Evolutionary conservation across 2,329 filamentous ascomycete species (phyloP).

Genomic region (Sporothrix variecibatus): DNA sequence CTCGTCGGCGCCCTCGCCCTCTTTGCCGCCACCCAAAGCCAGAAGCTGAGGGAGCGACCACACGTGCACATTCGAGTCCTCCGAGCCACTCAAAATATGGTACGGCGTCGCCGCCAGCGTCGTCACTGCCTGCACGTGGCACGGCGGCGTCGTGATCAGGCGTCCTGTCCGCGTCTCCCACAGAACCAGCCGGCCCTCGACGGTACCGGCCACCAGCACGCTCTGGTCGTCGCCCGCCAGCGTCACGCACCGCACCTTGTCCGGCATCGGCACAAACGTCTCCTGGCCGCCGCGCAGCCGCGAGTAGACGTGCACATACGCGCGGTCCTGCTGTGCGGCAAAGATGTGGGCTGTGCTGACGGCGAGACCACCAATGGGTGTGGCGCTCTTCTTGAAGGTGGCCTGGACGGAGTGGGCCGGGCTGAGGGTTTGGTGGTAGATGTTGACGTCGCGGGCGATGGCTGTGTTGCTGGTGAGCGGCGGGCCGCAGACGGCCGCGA

Average conservation of each 20-base stretch:
- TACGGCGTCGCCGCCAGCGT: slow-evolving; percentile 71
- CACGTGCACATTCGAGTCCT: slow-evolving; percentile 87
- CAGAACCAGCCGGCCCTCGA: slow-evolving; percentile 79
- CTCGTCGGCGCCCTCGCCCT: slow-evolving; percentile 38
- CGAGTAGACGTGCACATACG: slow-evolving; percentile 89
- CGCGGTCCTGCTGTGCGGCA: slow-evolving; percentile 87
- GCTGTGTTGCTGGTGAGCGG: slow-evolving; percentile 54
- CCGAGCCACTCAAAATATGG: slow-evolving; percentile 75
- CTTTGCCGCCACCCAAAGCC: slow-evolving; percentile 44
- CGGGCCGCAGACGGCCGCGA: slow-evolving; percentile 59
- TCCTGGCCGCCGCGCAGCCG: slow-evolving; percentile 83
- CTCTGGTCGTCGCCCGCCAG: slow-evolving; percentile 59
- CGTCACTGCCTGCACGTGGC: slow-evolving; percentile 79
- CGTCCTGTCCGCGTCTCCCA: slow-evolving; percentile 88
- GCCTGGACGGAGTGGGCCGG: slow-evolving; percentile 73
- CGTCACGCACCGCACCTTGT: slow-evolving; percentile 77
- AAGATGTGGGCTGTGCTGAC: slow-evolving; percentile 83
- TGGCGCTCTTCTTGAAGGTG: slow-evolving; percentile 89
- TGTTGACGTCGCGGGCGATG: slow-evolving; percentile 76
- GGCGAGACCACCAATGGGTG: slow-evolving; percentile 75
- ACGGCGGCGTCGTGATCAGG: slow-evolving; percentile 71
- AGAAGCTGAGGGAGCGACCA: slow-evolving; percentile 82
- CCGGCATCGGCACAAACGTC: slow-evolving; percentile 81
- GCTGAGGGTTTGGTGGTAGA: slow-evolving; percentile 81
- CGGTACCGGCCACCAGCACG: slow-evolving; percentile 77